Percentiles rank a stretch among this genome's conserved stretches.
Evolutionary conservation across 2,329 filamentous ascomycete species (phyloP).

Genomic region (Fusarium sublunatum): DNA sequence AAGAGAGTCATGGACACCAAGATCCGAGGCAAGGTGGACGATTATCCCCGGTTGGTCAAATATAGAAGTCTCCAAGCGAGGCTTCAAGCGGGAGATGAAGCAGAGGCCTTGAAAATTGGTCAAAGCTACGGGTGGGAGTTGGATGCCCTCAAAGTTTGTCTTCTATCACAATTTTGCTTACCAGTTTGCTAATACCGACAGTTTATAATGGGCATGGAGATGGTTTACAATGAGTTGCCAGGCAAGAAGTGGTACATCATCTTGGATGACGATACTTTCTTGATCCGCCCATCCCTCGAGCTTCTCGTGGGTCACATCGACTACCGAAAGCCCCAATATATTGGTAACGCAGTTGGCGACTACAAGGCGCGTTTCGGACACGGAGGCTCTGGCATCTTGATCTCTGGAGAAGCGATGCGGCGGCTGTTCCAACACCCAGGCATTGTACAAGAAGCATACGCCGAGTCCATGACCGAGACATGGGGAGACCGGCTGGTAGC

Average conservation of each 20-base stretch:
- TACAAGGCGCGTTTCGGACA: constrained; percentile 67
- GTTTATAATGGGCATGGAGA: constrained; percentile 67
- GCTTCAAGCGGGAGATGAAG: constrained; percentile 53
- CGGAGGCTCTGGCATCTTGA: constrained; percentile 64
- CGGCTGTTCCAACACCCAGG: constrained; percentile 57
- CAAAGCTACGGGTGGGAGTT: constrained; percentile 60
- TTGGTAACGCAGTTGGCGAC: constrained; percentile 68
- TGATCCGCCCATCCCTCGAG: constrained; percentile 61
- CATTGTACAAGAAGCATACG: constrained; percentile 58
- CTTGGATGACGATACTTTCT: constrained; percentile 68
- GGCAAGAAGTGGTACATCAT: constrained; percentile 70
- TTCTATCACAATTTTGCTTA: background rate
- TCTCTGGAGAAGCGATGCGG: constrained; percentile 64
- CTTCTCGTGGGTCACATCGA: constrained; percentile 63
- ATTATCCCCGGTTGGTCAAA: constrained; percentile 54
- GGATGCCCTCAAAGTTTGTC: constrained; percentile 61
- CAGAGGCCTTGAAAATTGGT: constrained; percentile 53
- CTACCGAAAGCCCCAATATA: constrained; percentile 58
- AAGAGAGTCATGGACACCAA: constrained; percentile 51
- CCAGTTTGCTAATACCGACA: constrained; percentile 43
- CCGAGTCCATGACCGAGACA: constrained; percentile 61
- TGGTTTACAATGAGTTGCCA: constrained; percentile 61
- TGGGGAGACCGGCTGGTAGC: constrained; percentile 67
- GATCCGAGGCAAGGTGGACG: constrained; percentile 43
- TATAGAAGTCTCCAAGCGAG: constrained; percentile 55